A percentile compares a stretch with the other conserved stretches of the same genome.
Conservation (phyloP, 805 yeast species). For the Priceomyces melissophilus region DNA sequence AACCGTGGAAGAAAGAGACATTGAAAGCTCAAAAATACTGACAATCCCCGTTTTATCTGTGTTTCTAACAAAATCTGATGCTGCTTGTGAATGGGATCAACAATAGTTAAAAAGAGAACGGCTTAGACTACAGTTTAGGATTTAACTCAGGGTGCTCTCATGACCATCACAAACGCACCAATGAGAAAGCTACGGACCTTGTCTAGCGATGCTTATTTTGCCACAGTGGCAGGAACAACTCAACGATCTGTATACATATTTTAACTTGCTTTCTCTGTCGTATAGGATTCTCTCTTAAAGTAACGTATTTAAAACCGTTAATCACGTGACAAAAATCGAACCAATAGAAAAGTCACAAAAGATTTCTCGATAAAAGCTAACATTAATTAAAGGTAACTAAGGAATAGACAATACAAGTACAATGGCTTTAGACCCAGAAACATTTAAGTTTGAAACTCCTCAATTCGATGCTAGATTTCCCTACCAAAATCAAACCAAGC, state of each 20-base stretch:
- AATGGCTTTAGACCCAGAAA: conserved; percentile 39
- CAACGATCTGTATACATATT: background rate
- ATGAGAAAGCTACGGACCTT: too few species aligned
- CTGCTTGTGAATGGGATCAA: background rate
- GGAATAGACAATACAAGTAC: conserved; percentile 4
- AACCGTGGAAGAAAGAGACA: conserved; percentile 1
- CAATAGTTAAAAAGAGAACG: conserved; percentile 8
- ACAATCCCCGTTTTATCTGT: background rate
- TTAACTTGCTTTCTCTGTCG: background rate
- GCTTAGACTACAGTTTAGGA: too few species aligned
- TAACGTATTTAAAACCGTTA: too few species aligned
- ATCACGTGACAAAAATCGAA: conserved; percentile 6
- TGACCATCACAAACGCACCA: too few species aligned
- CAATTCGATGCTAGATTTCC: conserved; percentile 92
- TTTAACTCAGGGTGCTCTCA: too few species aligned
- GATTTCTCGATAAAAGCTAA: conserved; percentile 2
- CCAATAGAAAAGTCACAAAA: conserved; percentile 9
- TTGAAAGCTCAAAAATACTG: conserved; percentile 1
- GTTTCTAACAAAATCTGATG: background rate
- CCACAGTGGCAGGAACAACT: too few species aligned
- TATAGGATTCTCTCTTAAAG: background rate
- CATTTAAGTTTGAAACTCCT: conserved; percentile 40
- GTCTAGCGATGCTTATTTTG: too few species aligned
- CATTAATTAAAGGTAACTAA: background rate
- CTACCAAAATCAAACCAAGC: conserved; percentile 94